phyloP scores from a whole-genome alignment of 331 rosid species.

The Spiraea crenata region DNA sequence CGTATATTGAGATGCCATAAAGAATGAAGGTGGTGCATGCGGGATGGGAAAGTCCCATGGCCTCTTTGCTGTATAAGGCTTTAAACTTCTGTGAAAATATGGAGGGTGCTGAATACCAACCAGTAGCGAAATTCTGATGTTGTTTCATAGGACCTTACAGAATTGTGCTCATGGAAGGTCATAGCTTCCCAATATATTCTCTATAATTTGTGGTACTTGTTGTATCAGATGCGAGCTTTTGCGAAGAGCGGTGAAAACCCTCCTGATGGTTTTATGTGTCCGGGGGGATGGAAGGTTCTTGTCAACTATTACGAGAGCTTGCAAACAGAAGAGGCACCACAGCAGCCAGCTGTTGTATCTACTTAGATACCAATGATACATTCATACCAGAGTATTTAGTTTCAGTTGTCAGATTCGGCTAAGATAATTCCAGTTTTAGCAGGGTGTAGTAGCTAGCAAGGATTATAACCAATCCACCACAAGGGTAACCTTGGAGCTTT shows the following conservation, averaged over 20 bases:
- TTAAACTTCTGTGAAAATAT: too few relatives aligned
- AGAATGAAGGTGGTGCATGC: too few relatives aligned
- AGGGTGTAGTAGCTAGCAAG: conserved; percentile 1
- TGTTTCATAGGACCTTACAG: too few relatives aligned
- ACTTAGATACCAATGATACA: conserved; percentile 28
- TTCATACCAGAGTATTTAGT: conserved; percentile 10
- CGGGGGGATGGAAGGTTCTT: conserved; percentile 90
- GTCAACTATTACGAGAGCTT: conserved; percentile 77
- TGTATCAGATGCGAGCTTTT: conserved; percentile 74
- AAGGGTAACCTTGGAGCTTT: neutral
- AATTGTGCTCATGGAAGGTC: neutral
- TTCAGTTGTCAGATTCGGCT: too few relatives aligned
- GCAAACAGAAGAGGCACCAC: conserved; percentile 64
- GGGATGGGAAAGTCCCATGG: too few relatives aligned
- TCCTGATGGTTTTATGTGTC: conserved; percentile 97
- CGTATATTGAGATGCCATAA: too few relatives aligned
- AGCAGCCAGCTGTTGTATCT: conserved; percentile 58
- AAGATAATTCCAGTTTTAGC: conserved; percentile 3
- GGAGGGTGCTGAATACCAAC: too few relatives aligned
- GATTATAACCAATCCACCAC: neutral
- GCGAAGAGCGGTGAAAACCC: conserved; percentile 90
- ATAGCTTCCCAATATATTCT: neutral
- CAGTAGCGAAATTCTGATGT: too few relatives aligned
- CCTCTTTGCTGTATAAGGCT: too few relatives aligned
- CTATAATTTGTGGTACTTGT: neutral